These are phyloP conservation scores for Ustilago bromivora DNA, from an alignment of 1,284 basidiomycete genomes.

Conservation along the genomic window DNA sequence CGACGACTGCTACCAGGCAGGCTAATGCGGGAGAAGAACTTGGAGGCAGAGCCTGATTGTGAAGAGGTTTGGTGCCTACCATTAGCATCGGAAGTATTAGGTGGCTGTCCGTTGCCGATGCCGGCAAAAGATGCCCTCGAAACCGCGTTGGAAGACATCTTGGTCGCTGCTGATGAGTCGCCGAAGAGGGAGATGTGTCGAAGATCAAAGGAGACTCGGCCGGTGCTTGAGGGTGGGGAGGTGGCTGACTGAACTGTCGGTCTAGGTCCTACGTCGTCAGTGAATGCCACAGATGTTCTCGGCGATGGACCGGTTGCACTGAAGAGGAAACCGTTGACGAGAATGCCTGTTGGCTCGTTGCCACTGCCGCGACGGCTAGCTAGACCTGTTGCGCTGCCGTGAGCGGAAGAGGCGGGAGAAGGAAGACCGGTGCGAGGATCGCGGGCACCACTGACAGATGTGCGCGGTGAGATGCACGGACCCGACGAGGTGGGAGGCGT, in stretches of 20 bases:
- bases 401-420: constrained; percentile 24
- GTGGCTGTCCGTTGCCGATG: constrained; percentile 23
- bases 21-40: constrained; percentile 46
- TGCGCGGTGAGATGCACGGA: constrained; percentile 20
- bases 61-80: constrained; percentile 20
- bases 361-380: constrained; percentile 33
- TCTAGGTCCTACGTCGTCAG: background rate
- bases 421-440: constrained; percentile 10
- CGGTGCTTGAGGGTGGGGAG: constrained; percentile 3
- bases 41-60: constrained; percentile 16
- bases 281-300: constrained; percentile 4
- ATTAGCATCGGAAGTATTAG: constrained; percentile 6
- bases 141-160: constrained; percentile 18
- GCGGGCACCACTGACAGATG: constrained; percentile 21
- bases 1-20: constrained; percentile 32
- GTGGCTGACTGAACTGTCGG: constrained; percentile 5
- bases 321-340: background rate
- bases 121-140: constrained; percentile 19
- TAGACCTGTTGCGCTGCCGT: constrained; percentile 14
- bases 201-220: constrained; percentile 35
- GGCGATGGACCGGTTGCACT: constrained; percentile 6
- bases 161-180: constrained; percentile 13
- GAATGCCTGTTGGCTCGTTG: constrained; percentile 12
- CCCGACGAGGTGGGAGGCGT: constrained; percentile 31
- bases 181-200: constrained; percentile 24